Percentiles rank a stretch among this genome's conserved stretches.
Conservation (phyloP, 1,284 basidiomycete genomes). For the Puccinia triticina region DNA sequence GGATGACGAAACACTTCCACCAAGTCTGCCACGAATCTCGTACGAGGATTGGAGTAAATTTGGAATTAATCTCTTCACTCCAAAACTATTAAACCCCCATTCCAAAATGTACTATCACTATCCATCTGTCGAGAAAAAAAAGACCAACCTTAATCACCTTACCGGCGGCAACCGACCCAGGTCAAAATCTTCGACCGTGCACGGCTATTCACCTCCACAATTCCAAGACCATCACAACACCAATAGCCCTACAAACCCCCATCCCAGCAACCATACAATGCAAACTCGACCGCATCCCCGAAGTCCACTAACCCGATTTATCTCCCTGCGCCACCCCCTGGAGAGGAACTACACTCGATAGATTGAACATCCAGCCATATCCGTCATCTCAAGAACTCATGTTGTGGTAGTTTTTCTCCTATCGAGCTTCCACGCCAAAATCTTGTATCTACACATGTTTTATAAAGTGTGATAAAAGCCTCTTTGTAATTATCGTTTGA, state of each 20-base stretch:
- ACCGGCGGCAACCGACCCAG: constrained; percentile 19
- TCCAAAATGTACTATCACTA: constrained; percentile 28
- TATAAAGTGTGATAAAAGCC: not conserved
- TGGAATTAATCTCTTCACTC: constrained; percentile 26
- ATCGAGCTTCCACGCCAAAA: not conserved
- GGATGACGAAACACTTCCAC: not conserved
- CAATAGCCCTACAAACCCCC: not conserved
- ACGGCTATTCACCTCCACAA: constrained; percentile 6
- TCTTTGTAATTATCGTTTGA: not conserved
- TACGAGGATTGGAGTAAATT: constrained; percentile 31
- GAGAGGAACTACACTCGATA: constrained; percentile 17
- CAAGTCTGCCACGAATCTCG: not conserved
- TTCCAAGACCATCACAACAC: not conserved
- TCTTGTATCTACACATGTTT: not conserved
- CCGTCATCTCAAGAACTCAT: not conserved
- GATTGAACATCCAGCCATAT: not conserved
- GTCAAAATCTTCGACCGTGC: constrained; percentile 12
- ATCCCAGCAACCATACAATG: not conserved
- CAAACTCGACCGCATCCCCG: not conserved
- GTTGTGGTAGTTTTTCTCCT: not conserved
- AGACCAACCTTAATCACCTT: not conserved
- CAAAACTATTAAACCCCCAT: constrained; percentile 15
- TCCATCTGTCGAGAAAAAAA: not conserved
- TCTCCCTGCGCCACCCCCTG: not conserved
- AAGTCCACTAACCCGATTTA: constrained; percentile 15